Conservation (phyloP, 2,329 filamentous ascomycete genomes). For the Aspergillus sp. region DNA sequence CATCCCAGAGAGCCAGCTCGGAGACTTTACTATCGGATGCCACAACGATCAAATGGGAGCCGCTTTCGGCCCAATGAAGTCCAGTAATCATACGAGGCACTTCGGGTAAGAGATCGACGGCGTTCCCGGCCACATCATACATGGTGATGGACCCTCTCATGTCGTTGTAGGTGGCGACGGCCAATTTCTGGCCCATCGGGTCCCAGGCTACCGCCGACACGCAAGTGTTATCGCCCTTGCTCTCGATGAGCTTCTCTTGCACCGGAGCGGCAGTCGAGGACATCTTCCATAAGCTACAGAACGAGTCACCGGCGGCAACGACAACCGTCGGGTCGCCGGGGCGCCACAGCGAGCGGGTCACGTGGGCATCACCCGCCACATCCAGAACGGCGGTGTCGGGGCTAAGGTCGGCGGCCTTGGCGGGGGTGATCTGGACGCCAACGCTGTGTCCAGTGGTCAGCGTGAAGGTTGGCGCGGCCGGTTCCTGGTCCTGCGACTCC, state of each 20-base stretch:
- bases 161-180: constrained; percentile 47
- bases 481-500: constrained; percentile 30
- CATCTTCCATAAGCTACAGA: constrained; percentile 48
- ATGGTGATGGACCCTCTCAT: constrained; percentile 44
- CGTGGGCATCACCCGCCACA: constrained; percentile 36
- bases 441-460: constrained; percentile 46
- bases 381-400: constrained; percentile 45
- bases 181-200: constrained; percentile 43
- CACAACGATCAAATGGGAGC: constrained; percentile 42
- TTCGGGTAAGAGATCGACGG: constrained; percentile 46
- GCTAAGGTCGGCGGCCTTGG: constrained; percentile 49
- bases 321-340: constrained; percentile 45
- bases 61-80: constrained; percentile 42
- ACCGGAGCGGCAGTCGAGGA: constrained; percentile 28
- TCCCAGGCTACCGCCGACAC: constrained; percentile 50
- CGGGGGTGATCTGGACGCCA: constrained; percentile 48
- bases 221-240: constrained; percentile 31
- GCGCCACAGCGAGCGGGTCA: constrained; percentile 45
- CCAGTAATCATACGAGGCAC: constrained; percentile 45
- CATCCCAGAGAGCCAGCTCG: constrained; percentile 47
- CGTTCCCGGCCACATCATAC: constrained; percentile 45
- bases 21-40: constrained; percentile 43
- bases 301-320: constrained; percentile 43
- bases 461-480: constrained; percentile 36
- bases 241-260: constrained; percentile 38